Evolutionary conservation across 106 monocot genomes (phyloP).

Genomic region (Dendrobium catenatum): DNA sequence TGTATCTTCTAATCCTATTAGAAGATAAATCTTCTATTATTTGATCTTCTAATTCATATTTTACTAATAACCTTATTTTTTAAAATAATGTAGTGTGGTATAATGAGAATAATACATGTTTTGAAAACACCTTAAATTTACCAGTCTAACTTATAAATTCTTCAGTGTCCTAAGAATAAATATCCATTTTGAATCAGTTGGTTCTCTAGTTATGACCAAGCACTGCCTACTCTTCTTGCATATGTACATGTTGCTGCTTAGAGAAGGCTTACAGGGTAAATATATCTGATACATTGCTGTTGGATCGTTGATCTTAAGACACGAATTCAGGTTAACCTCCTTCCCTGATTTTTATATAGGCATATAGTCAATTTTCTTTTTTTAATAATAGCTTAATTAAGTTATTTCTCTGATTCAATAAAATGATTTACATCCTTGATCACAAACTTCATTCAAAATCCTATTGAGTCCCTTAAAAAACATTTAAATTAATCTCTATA

Average conservation of each 20-base stretch:
- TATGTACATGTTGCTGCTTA: conserved; percentile 5
- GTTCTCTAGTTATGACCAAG: conserved; percentile 42
- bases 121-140: conserved; percentile 12
- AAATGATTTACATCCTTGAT: too few species aligned
- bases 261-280: conserved; percentile 38
- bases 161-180: conserved; percentile 87
- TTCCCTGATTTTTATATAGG: conserved; percentile 17
- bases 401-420: too few species aligned
- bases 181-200: conserved; percentile 59
- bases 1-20: too few species aligned
- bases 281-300: conserved; percentile 54
- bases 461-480: too few species aligned
- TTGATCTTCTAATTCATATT: too few species aligned
- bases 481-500: too few species aligned
- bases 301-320: conserved; percentile 44
- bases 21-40: too few species aligned
- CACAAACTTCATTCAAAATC: too few species aligned
- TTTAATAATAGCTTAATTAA: too few species aligned
- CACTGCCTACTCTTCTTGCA: conserved; percentile 41
- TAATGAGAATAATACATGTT: neutral
- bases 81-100: neutral
- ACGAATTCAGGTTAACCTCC: conserved; percentile 48
- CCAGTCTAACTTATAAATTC: conserved; percentile 75
- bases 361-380: too few species aligned
- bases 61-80: too few species aligned